These are phyloP conservation scores for Apiospora koreana DNA, from an alignment of 2,329 filamentous ascomycete genomes.

Conservation along the genomic window DNA sequence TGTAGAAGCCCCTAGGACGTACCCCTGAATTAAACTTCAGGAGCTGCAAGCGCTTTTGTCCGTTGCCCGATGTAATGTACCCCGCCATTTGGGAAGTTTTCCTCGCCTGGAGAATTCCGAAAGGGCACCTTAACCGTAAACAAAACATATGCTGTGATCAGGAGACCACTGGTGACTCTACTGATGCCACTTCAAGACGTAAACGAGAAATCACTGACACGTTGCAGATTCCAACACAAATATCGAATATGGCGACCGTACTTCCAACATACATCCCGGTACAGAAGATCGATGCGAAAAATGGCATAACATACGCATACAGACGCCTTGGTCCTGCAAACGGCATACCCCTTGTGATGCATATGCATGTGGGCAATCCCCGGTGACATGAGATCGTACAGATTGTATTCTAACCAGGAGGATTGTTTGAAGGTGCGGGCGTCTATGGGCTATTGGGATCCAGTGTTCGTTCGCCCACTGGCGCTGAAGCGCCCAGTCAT, in stretches of 20 bases:
- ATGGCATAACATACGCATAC: background rate
- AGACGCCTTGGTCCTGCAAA: background rate
- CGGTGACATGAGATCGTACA: background rate
- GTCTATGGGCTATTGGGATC: conserved; percentile 10
- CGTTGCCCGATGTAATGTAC: background rate
- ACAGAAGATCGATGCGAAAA: conserved; percentile 1
- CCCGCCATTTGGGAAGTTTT: background rate
- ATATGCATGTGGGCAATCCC: background rate
- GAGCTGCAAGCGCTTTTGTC: background rate
- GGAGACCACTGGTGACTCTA: background rate
- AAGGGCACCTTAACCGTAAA: background rate
- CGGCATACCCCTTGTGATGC: conserved; percentile 2
- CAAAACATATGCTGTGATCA: background rate
- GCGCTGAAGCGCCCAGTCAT: background rate
- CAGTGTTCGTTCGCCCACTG: background rate
- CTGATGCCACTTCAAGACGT: background rate
- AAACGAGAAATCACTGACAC: background rate
- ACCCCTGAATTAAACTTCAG: background rate
- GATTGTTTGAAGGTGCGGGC: background rate
- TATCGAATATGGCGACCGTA: background rate
- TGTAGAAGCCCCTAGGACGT: background rate
- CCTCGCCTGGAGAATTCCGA: background rate
- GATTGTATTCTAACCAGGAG: no score
- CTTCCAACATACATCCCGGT: conserved; percentile 5
- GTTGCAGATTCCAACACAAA: background rate